Conservation (phyloP, 2,329 filamentous ascomycete genomes). For the Aspergillus ochraceoroseus region DNA sequence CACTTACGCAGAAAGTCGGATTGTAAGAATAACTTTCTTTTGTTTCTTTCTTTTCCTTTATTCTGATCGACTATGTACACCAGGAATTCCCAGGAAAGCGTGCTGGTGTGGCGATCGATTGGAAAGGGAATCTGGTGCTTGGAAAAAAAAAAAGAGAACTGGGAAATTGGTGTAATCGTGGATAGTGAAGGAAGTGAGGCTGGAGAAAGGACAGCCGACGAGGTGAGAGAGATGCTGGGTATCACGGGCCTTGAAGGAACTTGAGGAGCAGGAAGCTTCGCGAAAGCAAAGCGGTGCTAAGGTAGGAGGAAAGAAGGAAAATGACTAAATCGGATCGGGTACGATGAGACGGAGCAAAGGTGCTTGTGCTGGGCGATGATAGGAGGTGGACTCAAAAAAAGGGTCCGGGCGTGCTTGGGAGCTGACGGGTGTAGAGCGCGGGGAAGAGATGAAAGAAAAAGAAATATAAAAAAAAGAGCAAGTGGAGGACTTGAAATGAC, state of each 20-base stretch:
- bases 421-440: slow-evolving; percentile 21
- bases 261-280: slow-evolving; percentile 19
- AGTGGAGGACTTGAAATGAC: slow-evolving; percentile 14
- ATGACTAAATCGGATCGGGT: slow-evolving; percentile 22
- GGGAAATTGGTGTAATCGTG: slow-evolving; percentile 29
- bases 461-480: slow-evolving; percentile 5
- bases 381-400: slow-evolving; percentile 20
- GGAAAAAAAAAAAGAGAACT: no score
- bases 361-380: slow-evolving; percentile 24
- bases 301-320: slow-evolving; percentile 19
- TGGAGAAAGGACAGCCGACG: slow-evolving; percentile 35
- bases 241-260: slow-evolving; percentile 22
- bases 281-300: slow-evolving; percentile 24
- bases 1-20: slow-evolving; percentile 46
- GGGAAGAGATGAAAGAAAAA: slow-evolving; percentile 16
- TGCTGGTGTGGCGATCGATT: slow-evolving; percentile 64
- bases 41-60: slow-evolving; percentile 51
- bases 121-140: slow-evolving; percentile 40
- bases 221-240: slow-evolving; percentile 27
- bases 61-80: slow-evolving; percentile 67
- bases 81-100: slow-evolving; percentile 85
- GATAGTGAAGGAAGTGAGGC: slow-evolving; percentile 34
- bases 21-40: slow-evolving; percentile 42
- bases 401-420: slow-evolving; percentile 22
- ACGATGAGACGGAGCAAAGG: slow-evolving; percentile 21